Evolutionary conservation across 768 basidiomycete genomes (phyloP), one percentile per base, ranked within the genome.

Genomic region (Boletus sensibilis): DNA sequence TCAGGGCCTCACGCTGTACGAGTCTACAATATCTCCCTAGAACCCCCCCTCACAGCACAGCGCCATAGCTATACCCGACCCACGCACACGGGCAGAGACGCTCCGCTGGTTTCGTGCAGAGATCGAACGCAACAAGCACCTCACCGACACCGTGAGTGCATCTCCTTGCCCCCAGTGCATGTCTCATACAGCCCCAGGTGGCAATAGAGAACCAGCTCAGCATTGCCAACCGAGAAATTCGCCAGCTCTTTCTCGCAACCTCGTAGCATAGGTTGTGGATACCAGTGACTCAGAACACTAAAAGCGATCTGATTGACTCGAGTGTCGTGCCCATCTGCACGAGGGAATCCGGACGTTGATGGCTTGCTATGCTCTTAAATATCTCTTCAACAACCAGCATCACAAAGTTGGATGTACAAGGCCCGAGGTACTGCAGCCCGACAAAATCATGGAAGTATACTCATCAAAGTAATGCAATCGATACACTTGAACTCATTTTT

Each of bases 71-170:
- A 85, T 92, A 48, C 82, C 82, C 35, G 81, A 91, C 72, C 77
- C 77, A 50, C 66, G 68, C 55, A 77, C 86, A 29, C 80, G 90
- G 56, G 70, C 71, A 56, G 89, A 92, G 63, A 89, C 89, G 0
- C 71, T 90, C 8, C 64, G 68, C 21, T 92, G 90, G 88, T 82
- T 92, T 69, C 84, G 90, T 29, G 65, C 73, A 47, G 88, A 91
- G 70, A 82, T 92, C 61, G 85, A 90, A 65, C 75, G 83, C 56
- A 85, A 83, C 62, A 78, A 70, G 56, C 67, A 84, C 64, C 64
- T 88, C 39, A 68, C 76, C 12, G 85, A 91, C 65, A 68, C 76
- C 58, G 90, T 91, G 63, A 65, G 70, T 45, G 1, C 33, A 12
- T 45, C 39, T 21, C 6, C 9, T 43, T n/a, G 2, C 10, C 12